Conservation (phyloP, 768 basidiomycete species). For the Lentinula aciculospora region DNA sequence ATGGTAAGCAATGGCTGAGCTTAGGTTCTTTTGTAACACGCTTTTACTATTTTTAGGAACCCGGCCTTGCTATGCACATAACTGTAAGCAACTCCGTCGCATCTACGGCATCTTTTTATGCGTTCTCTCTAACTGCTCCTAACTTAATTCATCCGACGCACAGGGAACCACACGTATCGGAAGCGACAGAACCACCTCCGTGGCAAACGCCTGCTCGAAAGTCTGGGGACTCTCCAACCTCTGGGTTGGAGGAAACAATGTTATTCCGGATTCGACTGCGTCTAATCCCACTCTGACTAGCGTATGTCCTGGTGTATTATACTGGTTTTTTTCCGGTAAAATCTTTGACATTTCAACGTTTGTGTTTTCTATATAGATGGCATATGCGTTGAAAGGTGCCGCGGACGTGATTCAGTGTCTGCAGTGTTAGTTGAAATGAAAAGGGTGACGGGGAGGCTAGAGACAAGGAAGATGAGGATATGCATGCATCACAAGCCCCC, state of each 20-base stretch:
- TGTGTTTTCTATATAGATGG: not conserved
- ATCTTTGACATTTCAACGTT: not conserved
- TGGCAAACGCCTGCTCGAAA: conserved; percentile 19
- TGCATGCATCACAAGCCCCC: too few species aligned
- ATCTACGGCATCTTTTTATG: too few species aligned
- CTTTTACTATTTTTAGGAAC: conserved; percentile 1
- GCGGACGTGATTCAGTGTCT: not conserved
- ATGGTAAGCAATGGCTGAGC: conserved; percentile 14
- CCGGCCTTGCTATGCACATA: not conserved
- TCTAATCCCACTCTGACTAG: conserved; percentile 14
- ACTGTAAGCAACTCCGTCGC: not conserved
- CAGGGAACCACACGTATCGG: conserved; percentile 13
- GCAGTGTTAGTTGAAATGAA: too few species aligned
- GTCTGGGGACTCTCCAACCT: conserved; percentile 19
- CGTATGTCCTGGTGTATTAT: not conserved
- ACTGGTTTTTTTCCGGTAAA: not conserved
- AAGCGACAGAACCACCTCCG: conserved; percentile 6
- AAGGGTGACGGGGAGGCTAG: too few species aligned
- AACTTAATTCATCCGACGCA: not conserved
- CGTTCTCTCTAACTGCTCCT: not conserved
- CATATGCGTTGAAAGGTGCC: not conserved
- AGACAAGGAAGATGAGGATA: too few species aligned
- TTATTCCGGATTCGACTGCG: conserved; percentile 17
- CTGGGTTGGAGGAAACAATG: conserved; percentile 25
- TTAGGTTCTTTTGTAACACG: too few species aligned